These are phyloP conservation scores for Entoloma clypeatum DNA, from an alignment of 1,284 basidiomycete genomes.

Conservation along the genomic window DNA sequence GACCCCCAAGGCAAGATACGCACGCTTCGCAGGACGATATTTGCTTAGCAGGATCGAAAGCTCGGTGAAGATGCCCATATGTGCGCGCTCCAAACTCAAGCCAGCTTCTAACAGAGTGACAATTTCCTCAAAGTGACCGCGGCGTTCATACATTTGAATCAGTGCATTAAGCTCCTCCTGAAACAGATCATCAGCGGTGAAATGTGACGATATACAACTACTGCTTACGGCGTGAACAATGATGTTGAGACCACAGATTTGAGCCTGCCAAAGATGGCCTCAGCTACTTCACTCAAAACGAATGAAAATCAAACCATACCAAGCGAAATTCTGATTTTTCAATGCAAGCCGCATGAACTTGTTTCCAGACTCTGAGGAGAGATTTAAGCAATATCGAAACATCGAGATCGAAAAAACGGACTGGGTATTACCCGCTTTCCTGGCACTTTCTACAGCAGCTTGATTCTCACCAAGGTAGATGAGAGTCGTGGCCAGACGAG, in stretches of 20 bases:
- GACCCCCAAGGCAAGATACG: conserved; percentile 28
- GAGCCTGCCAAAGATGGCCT: conserved; percentile 51
- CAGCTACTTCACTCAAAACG: neutral
- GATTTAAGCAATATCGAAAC: conserved; percentile 11
- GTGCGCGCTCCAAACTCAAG: conserved; percentile 92
- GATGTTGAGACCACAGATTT: conserved; percentile 97
- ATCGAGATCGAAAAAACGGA: conserved; percentile 35
- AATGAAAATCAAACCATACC: conserved; percentile 31
- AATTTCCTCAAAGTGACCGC: conserved; percentile 94
- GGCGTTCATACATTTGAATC: conserved; percentile 84
- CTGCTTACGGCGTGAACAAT: conserved; percentile 80
- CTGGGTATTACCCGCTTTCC: conserved; percentile 99
- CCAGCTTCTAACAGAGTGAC: conserved; percentile 91
- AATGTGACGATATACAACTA: conserved; percentile 4
- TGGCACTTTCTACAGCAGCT: conserved; percentile 95
- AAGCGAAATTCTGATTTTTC: conserved; percentile 97
- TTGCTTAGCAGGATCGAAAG: conserved; percentile 95
- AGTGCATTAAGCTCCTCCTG: conserved; percentile 86
- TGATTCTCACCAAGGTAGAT: conserved; percentile 99
- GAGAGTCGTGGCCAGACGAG: conserved; percentile 93
- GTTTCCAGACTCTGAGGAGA: conserved; percentile 90
- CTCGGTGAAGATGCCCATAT: conserved; percentile 95
- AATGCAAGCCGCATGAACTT: conserved; percentile 97
- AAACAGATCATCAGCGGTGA: conserved; percentile 13
- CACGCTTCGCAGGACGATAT: conserved; percentile 91